Evolutionary conservation across 441 rosid genomes (phyloP).

Genomic region (Eruca vesicaria): DNA sequence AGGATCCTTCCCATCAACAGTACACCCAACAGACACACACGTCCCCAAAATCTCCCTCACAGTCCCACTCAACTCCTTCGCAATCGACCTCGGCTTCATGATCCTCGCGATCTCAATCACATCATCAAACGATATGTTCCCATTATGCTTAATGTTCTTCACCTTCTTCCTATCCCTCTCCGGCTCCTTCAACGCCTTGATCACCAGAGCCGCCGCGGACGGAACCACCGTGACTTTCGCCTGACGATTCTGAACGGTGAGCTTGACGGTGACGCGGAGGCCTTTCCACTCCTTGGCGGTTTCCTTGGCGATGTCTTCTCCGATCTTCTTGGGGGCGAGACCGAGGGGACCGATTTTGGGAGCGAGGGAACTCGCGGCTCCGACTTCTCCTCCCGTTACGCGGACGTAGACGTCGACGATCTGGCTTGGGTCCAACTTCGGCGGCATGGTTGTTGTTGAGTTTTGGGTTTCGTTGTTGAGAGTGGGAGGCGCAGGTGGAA

Average conservation of each 20-base stretch:
- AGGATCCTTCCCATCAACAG: slow-evolving; percentile 37
- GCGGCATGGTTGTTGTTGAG: slow-evolving; percentile 62
- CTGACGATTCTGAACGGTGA: slow-evolving; percentile 51
- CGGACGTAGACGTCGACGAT: slow-evolving; percentile 81
- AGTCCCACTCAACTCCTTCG: slow-evolving; percentile 36
- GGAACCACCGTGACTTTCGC: slow-evolving; percentile 45
- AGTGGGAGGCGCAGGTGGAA: slow-evolving; percentile 18
- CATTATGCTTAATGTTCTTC: slow-evolving; percentile 38
- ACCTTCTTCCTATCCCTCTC: slow-evolving; percentile 41
- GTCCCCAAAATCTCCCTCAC: slow-evolving; percentile 40
- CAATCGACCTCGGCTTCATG: slow-evolving; percentile 38
- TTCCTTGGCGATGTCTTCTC: slow-evolving; percentile 78
- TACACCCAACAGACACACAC: slow-evolving; percentile 39
- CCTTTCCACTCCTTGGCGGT: slow-evolving; percentile 94
- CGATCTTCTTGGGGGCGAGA: slow-evolving; percentile 43
- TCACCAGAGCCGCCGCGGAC: slow-evolving; percentile 44
- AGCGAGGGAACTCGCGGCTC: slow-evolving; percentile 56
- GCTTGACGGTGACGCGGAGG: slow-evolving; percentile 38
- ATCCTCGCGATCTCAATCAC: slow-evolving; percentile 38
- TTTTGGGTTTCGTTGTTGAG: background rate
- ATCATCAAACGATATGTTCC: slow-evolving; percentile 37
- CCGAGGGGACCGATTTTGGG: slow-evolving; percentile 42
- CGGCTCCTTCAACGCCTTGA: slow-evolving; percentile 50
- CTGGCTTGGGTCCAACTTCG: slow-evolving; percentile 75
- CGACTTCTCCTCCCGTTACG: slow-evolving; percentile 91